Evolutionary conservation across 805 yeast genomes (phyloP), one percentile per base, ranked within the genome.

Genomic region (Ogataea polymorpha): DNA sequence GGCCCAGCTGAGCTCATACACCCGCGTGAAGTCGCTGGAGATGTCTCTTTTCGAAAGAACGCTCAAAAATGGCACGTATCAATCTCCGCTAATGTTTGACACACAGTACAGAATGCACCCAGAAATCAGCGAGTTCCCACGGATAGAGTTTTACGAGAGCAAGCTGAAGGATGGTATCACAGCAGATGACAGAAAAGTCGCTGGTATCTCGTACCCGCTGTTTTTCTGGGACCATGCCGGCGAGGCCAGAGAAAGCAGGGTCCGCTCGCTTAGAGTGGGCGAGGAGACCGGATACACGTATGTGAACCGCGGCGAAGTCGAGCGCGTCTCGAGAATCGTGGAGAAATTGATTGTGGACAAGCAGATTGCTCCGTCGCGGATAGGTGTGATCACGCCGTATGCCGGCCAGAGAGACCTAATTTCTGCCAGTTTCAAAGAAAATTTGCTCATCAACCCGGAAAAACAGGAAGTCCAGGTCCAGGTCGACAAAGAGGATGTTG

Each of bases 41-140:
- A 67, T 78, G 63, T 81, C 88, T 1, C 60, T 83, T 41, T 83
- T 83, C 53, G 88, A 83, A 63, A 68, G 91, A 54, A 75, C 80
- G 3, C 58, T 83, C 35, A 59, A 67, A 29, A 82, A 80, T 57
- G 85, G 83, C 3, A 72, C 82, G 0, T 80, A 77, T 53, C 62
- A 65, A 21, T 68, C 71, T 11, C 83, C 86, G 2, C 79, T 75
- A 48, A 79, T 82, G 87, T 70, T 83, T 53, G 80, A 82, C 51
- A 77, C 80, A 1, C 99, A 91, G 59, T 91, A 91, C 59, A 91
- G 99, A 68, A 91, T 93, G 99, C 96, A 93, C 61, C 96, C 98
- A 0, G 80, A 72, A 4, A 93, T 93, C 32, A 84, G 96, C 25
- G 66, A 56, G 38, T 93, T 93, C 61, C 96, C 99, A 1, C 82